Evolutionary conservation across 2,329 filamentous ascomycete genomes (phyloP), one percentile per base, ranked within the genome.

Genomic region (Verticillium isaacii): DNA sequence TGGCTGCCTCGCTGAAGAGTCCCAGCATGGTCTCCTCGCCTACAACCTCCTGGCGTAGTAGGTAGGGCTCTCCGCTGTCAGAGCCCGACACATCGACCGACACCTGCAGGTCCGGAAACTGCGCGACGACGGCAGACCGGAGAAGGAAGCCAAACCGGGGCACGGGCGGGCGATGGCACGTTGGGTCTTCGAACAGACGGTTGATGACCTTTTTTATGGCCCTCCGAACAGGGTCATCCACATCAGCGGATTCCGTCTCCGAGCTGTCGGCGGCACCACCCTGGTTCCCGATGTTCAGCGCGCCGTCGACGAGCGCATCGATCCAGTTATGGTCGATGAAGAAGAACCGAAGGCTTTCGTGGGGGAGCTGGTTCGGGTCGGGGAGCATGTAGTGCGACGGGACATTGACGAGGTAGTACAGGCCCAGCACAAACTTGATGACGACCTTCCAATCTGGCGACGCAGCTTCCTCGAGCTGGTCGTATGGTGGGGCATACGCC

Each of bases 311-410:
- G 4, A 81, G 58, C 7, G 72, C 72, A 55, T 79, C 75, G 0
- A 76, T 64, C 80, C 80, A 82, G 59, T 72, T 72, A 1, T 61
- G 29, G 59, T 83, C 80, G 12, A 82, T 77, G 39, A 71, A 62
- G 68, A 82, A 82, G 69, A 80, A 79, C 0, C 77, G 72, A 0
- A 82, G 58, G 11, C 61, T 71, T 63, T 82, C 80, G 5, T 39
- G 54, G 0, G 67, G 72, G 0, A 82, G 66, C 39, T 73, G 65
- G 0, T 62, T 66, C 0, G 76, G 73, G 29, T 82, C 79, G 0
- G 72, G 57, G 5, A 82, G 65, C 2, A 81, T 67, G 60, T 73
- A 79, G 54, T 80, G 77, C 0, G 74, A 66, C 0, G 79, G 79
- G 0, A 82, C 68, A 0, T 69, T 68, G 0, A 60, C 60, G 1